Percentiles rank a stretch among this genome's conserved stretches.
Conservation (phyloP, 352 stramenopile species). For the Globisporangium paddicum region DNA sequence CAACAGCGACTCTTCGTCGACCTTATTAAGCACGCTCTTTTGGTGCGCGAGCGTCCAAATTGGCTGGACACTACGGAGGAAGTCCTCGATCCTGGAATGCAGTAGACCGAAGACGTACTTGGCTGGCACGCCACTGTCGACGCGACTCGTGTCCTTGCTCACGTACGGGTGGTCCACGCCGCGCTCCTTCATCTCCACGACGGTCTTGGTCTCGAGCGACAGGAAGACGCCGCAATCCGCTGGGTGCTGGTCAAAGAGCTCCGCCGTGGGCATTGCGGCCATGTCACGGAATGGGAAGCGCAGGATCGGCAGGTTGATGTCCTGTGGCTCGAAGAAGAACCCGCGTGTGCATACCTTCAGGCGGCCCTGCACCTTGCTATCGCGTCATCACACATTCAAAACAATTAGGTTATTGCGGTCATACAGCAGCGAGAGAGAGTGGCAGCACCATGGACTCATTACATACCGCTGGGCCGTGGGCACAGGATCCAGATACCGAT, state of each 20-base stretch:
- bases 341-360: constrained; percentile 88
- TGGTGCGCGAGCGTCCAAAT: constrained; percentile 66
- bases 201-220: constrained; percentile 44
- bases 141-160: constrained; percentile 36
- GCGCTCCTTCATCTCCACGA: constrained; percentile 87
- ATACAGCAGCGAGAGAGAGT: not conserved
- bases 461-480: constrained; percentile 46
- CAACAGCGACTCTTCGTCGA: constrained; percentile 79
- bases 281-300: constrained; percentile 89
- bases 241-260: constrained; percentile 45
- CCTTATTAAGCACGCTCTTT: constrained; percentile 74
- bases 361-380: constrained; percentile 71
- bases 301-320: constrained; percentile 72
- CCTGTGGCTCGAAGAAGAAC: constrained; percentile 91
- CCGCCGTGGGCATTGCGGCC: constrained; percentile 39
- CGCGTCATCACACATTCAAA: not conserved
- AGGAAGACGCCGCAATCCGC: constrained; percentile 54
- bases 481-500: constrained; percentile 63
- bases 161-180: constrained; percentile 82
- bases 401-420: too few species aligned
- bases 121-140: constrained; percentile 14
- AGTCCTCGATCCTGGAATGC: constrained; percentile 81
- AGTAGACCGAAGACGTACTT: constrained; percentile 83
- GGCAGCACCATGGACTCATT: not conserved
- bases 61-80: constrained; percentile 62